Conservation (phyloP, 177 flowering plant genomes). For the Vitis hybrid region DNA sequence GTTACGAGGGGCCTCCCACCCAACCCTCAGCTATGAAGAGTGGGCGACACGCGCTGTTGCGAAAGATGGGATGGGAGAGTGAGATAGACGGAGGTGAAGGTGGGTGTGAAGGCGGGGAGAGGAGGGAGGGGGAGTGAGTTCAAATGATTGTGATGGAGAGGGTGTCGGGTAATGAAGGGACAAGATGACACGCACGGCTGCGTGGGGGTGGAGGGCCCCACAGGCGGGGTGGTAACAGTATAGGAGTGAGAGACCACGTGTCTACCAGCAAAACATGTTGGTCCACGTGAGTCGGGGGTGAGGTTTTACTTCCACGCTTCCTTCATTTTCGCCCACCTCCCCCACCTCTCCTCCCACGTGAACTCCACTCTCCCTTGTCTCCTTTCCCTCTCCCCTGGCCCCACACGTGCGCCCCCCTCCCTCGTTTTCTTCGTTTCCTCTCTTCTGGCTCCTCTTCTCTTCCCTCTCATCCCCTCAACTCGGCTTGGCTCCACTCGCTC, state of each 20-base stretch:
- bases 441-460: not conserved
- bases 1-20: too few species aligned
- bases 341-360: slow-evolving; percentile 46
- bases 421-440: not conserved
- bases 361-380: slow-evolving; percentile 45
- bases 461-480: slow-evolving; percentile 1
- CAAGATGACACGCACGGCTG: slow-evolving; percentile 56
- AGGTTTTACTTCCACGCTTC: slow-evolving; percentile 26
- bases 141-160: slow-evolving; percentile 35
- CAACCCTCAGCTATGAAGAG: too few species aligned
- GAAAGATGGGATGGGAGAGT: not conserved
- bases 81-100: not conserved
- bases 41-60: too few species aligned
- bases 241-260: slow-evolving; percentile 31
- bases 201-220: slow-evolving; percentile 28
- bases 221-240: slow-evolving; percentile 14
- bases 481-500: not conserved
- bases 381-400: slow-evolving; percentile 1
- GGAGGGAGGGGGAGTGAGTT: slow-evolving; percentile 1
- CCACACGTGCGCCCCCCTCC: slow-evolving; percentile 1
- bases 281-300: slow-evolving; percentile 49
- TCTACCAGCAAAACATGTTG: slow-evolving; percentile 34
- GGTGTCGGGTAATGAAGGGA: slow-evolving; percentile 51
- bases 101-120: not conserved
- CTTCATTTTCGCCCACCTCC: slow-evolving; percentile 16